Percentiles rank a stretch among this genome's conserved stretches.
These are phyloP conservation scores for Stromatinia cepivora DNA, from an alignment of 2,329 filamentous ascomycete genomes.

Conservation along the genomic window DNA sequence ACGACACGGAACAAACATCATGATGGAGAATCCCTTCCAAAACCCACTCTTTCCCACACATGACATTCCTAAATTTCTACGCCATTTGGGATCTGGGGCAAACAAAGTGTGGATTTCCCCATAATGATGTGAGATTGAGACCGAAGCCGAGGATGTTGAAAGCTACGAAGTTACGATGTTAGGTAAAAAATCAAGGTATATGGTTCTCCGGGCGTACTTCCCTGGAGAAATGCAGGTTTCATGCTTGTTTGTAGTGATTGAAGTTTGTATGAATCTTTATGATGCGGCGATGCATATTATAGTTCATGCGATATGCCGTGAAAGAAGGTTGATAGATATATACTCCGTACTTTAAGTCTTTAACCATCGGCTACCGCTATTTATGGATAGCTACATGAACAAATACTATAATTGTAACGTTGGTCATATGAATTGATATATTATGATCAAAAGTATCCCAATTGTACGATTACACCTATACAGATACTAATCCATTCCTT, in stretches of 20 bases:
- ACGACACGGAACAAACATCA: neutral
- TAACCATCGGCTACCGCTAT: neutral
- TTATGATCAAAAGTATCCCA: neutral
- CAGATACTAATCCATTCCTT: neutral
- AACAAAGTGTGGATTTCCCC: slow-evolving; percentile 3
- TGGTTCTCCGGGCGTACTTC: neutral
- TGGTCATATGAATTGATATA: neutral
- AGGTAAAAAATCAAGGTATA: neutral
- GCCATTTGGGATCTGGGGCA: slow-evolving; percentile 12
- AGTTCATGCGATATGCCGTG: neutral
- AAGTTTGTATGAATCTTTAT: neutral
- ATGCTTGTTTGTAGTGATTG: neutral
- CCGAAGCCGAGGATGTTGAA: slow-evolving; percentile 4
- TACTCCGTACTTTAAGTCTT: neutral
- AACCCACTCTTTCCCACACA: slow-evolving; percentile 13
- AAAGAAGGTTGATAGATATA: neutral
- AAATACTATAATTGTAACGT: neutral
- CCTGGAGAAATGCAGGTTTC: neutral
- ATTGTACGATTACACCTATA: neutral
- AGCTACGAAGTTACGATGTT: neutral
- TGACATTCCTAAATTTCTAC: slow-evolving; percentile 10
- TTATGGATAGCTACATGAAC: neutral
- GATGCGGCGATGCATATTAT: neutral
- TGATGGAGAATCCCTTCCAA: neutral
- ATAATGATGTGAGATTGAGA: slow-evolving; percentile 1